Evolutionary conservation across 495 filamentous ascomycete species (phyloP), one percentile per base, ranked within the genome.

Genomic region (Lasiosphaeris hirsuta): DNA sequence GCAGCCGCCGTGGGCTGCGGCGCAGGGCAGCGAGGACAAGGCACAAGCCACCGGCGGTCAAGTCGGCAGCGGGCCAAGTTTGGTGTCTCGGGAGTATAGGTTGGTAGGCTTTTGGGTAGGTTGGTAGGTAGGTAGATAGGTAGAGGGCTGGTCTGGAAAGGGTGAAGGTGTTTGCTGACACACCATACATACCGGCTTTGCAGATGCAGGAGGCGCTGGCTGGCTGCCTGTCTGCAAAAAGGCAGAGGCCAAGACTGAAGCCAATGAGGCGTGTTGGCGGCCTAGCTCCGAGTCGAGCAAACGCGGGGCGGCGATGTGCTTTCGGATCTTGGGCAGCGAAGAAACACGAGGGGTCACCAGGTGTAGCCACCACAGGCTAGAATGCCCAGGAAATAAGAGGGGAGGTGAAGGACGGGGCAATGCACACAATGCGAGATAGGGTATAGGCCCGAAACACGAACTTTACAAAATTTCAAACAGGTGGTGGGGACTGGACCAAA

Each of bases 251-350:
- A 66, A 63, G 54, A 43, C 53, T 41, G n/a, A 60, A 43, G 51
- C 60, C 60, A 68, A 63, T 63, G 59, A 62, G 57, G 57, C 51
- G 48, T 59, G 35, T 51, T 55, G 33, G 18, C 33, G 60, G 18
- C 58, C 17, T 53, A 62, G 59, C 59, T 57, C 45, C 23, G 23
- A 30, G 23, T 30, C 23, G 23, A 30, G 23, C 23, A 30, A 30
- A 30, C 23, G 23, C 23, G 23, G 23, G 23, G 23, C 23, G 23
- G 23, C 23, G 23, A 30, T 30, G 23, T 30, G 30, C 9, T 39
- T 17, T 40, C 9, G 14, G n/a, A 11, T 23, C 10, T 36, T 14
- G 6, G 4, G 33, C 46, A 15, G 17, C 1, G 14, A 35, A 19
- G 49, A 39, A 0, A 15, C 11, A 36, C 49, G 13, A 15, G 10